Conservation (phyloP, 805 yeast species). For the Candida maris region DNA sequence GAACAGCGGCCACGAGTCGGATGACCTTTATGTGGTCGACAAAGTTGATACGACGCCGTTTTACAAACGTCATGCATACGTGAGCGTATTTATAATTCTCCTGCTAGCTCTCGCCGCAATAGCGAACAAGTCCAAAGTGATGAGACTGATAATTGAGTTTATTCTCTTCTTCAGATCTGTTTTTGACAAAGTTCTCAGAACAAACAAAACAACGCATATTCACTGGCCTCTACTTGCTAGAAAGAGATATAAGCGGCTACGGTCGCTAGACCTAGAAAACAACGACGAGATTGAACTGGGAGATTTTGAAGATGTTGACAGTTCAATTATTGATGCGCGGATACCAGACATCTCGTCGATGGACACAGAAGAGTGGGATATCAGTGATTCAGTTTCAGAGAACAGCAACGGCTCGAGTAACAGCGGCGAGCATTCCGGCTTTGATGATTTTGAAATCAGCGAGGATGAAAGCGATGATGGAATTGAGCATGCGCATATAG, state of each 20-base stretch:
- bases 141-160: constrained; percentile 19
- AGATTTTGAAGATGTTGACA: constrained; percentile 7
- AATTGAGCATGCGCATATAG: constrained; percentile 24
- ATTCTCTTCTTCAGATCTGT: constrained; percentile 13
- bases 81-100: constrained; percentile 5
- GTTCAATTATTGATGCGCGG: not conserved
- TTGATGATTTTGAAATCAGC: constrained; percentile 23
- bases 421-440: constrained; percentile 14
- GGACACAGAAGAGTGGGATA: not conserved
- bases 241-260: constrained; percentile 23
- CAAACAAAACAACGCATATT: constrained; percentile 7
- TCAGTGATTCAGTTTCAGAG: not conserved
- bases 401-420: constrained; percentile 1
- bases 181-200: constrained; percentile 3
- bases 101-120: constrained; percentile 7
- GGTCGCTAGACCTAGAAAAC: constrained; percentile 20
- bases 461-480: constrained; percentile 32
- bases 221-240: constrained; percentile 23
- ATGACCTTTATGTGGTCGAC: constrained; percentile 37
- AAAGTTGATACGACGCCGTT: constrained; percentile 39
- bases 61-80: constrained; percentile 14
- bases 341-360: not conserved
- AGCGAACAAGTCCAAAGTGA: constrained; percentile 17
- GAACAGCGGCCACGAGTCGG: constrained; percentile 31
- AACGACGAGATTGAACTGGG: constrained; percentile 12